Evolutionary conservation across 768 basidiomycete genomes (phyloP).

Genomic region (Podaxis carcinomalis): DNA sequence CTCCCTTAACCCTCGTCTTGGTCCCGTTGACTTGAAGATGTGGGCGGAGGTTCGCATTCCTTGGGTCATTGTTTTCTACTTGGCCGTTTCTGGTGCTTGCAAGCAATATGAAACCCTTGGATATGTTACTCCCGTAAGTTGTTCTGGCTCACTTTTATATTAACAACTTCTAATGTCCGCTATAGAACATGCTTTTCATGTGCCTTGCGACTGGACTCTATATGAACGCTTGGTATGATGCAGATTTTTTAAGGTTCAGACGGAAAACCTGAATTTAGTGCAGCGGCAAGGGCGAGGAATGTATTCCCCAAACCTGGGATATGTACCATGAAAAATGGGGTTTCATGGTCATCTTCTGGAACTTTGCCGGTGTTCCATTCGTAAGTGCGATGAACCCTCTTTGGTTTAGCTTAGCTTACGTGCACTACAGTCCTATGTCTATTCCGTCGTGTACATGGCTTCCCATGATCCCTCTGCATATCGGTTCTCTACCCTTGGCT

Average conservation of each 20-base stretch:
- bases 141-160: neutral
- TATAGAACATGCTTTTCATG: constrained; percentile 95
- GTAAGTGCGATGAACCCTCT: constrained; percentile 37
- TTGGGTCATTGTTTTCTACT: constrained; percentile 94
- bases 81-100: constrained; percentile 87
- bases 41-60: constrained; percentile 97
- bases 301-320: constrained; percentile 97
- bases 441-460: constrained; percentile 98
- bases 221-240: constrained; percentile 81
- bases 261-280: constrained; percentile 11
- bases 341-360: constrained; percentile 99
- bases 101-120: constrained; percentile 94
- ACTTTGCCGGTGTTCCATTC: constrained; percentile 90
- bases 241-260: neutral
- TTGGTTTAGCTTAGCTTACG: neutral
- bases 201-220: constrained; percentile 94
- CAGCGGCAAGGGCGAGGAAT: constrained; percentile 90
- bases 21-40: constrained; percentile 94
- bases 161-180: neutral
- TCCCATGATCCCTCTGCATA: constrained; percentile 86
- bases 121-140: constrained; percentile 84
- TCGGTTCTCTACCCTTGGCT: constrained; percentile 74
- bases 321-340: constrained; percentile 99
- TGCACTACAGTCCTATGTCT: constrained; percentile 76
- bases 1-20: constrained; percentile 88